Evolutionary conservation across 1,284 basidiomycete species (phyloP).

Genomic region (Papiliotrema fonsecae): DNA sequence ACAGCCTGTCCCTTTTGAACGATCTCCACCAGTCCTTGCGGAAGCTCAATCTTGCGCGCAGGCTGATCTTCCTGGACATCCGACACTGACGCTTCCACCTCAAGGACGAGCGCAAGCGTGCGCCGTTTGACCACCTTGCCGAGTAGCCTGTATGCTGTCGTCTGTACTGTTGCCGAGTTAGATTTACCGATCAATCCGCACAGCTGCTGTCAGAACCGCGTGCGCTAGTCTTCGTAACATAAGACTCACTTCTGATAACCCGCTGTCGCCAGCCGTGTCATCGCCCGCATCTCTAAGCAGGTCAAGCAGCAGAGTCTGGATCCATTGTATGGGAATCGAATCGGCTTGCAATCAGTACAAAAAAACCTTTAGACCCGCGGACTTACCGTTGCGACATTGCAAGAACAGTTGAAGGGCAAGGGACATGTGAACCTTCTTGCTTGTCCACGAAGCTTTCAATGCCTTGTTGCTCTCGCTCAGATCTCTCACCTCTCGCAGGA

Average conservation of each 20-base stretch:
- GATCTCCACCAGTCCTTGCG: conserved; percentile 63
- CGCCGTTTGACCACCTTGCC: conserved; percentile 28
- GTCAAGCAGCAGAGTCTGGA: conserved; percentile 62
- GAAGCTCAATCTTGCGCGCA: conserved; percentile 52
- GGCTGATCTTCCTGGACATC: conserved; percentile 48
- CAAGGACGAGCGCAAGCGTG: conserved; percentile 62
- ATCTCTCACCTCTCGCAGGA: conserved; percentile 68
- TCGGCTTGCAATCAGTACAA: conserved; percentile 27
- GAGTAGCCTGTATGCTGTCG: conserved; percentile 38
- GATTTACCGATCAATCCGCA: conserved; percentile 32
- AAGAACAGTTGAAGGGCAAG: conserved; percentile 36
- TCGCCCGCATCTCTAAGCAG: conserved; percentile 64
- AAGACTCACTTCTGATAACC: conserved; percentile 45
- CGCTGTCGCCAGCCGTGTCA: conserved; percentile 60
- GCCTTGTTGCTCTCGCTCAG: conserved; percentile 67
- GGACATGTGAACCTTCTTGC: conserved; percentile 50
- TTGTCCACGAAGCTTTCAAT: conserved; percentile 65
- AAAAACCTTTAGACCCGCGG: background rate
- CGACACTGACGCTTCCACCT: conserved; percentile 58
- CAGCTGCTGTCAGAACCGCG: conserved; percentile 11
- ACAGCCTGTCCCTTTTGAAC: conserved; percentile 53
- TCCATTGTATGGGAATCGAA: conserved; percentile 62
- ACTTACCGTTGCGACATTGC: conserved; percentile 35
- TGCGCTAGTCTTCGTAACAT: background rate
- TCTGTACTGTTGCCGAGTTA: conserved; percentile 30